phyloP scores from a whole-genome alignment of 768 basidiomycete genomes.

The Mycena rebaudengoi region DNA sequence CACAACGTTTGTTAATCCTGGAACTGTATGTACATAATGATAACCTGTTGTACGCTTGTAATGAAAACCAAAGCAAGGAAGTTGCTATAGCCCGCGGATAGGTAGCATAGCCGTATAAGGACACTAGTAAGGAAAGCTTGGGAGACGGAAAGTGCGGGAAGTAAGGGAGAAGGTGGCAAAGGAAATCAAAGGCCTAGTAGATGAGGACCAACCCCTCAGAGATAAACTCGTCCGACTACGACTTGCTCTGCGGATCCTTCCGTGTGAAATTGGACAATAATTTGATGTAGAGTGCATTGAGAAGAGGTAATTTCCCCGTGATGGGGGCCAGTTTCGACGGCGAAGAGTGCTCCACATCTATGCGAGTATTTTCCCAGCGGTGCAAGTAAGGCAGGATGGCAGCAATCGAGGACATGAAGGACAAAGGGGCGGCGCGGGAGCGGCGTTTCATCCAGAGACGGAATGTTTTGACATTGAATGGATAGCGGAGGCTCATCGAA shows the following conservation, averaged over 20 bases:
- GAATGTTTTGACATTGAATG: neutral
- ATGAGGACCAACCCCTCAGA: neutral
- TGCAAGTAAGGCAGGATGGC: neutral
- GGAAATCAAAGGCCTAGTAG: neutral
- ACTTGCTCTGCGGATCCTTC: too few species aligned
- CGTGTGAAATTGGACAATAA: neutral
- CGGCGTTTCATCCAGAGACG: slow-evolving; percentile 4
- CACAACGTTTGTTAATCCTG: too few species aligned
- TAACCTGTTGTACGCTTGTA: too few species aligned
- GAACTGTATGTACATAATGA: too few species aligned
- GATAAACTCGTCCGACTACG: too few species aligned
- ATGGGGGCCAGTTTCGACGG: neutral
- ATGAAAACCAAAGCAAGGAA: too few species aligned
- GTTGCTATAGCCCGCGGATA: too few species aligned
- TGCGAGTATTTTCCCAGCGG: neutral
- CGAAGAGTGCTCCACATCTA: neutral
- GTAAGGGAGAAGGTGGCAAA: too few species aligned
- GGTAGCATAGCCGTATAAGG: too few species aligned
- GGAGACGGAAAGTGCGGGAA: too few species aligned
- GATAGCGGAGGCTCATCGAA: neutral
- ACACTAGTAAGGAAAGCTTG: too few species aligned
- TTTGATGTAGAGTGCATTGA: neutral
- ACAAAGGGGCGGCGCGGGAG: neutral
- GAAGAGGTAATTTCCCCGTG: neutral
- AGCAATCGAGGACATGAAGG: neutral